Base-by-base conservation (phyloP, 306 rosid species). In the Vigna unguiculata region DNA sequence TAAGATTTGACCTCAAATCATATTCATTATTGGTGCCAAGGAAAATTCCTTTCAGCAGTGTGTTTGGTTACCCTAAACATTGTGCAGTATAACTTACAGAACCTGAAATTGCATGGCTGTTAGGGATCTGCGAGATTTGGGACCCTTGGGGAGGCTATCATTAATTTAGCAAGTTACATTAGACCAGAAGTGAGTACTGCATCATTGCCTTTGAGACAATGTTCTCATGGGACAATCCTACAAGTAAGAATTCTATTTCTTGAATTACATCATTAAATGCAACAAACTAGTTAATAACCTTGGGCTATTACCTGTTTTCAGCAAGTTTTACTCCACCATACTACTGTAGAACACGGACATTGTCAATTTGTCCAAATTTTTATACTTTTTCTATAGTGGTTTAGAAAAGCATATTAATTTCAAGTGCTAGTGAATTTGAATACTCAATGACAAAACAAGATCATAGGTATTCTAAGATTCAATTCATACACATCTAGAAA, bases 71-170 rank as follows among this genome's bases (percentile, higher is more conserved):
- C 13, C 11, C 45, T 40, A 40, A 40, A 9, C 2, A 41, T 41
- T 41, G 49, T 54, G n/a, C 4, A n/a, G 0, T 16, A n/a, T 25
- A 28, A 68, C n/a, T 65, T 38, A 45, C 69, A 17, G 7, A 55
- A 57, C 20, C 61, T 43, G 17, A 68, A 15, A 20, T 71, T 55
- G 12, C 21, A 78, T 66, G 49, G 15, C 48, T 45, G 57, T 45
- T 69, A 22, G 86, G 86, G 83, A 69, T 83, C 81, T 14, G 51
- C 80, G 5, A 83, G 78, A 81, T 83, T 83, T 79, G 83, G 83
- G n/a, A 79, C 81, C 43, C 81, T 83, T 74, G 86, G 86, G 2
- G 86, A 79, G 81, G 81, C 81, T 46, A 78, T 78, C 55, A 74
- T 83, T 36, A 76, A 83, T 25, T 83, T 83, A 71, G 74, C 81